Evolutionary conservation across 257 asterid species (phyloP).

Genomic region (Apocynum venetum): DNA sequence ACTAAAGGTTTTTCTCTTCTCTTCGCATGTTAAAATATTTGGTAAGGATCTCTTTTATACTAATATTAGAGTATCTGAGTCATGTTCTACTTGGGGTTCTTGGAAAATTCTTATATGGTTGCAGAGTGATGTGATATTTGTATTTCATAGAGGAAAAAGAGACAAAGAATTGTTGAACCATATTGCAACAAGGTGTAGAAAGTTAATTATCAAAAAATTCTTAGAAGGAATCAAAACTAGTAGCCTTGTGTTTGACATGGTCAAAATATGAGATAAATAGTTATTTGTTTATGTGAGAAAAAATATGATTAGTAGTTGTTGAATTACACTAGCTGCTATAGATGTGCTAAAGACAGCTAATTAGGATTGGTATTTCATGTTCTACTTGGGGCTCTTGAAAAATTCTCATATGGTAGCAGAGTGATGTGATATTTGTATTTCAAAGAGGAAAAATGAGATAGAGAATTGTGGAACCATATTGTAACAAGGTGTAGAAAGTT

Average conservation of each 20-base stretch:
- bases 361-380: not conserved
- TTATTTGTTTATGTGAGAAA: too few relatives aligned
- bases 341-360: too few relatives aligned
- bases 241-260: too few relatives aligned
- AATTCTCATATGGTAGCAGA: not conserved
- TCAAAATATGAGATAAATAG: too few relatives aligned
- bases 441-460: not conserved
- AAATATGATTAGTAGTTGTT: too few relatives aligned
- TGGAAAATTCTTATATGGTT: not conserved
- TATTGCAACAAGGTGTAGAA: not conserved
- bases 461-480: not conserved
- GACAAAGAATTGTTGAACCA: not conserved
- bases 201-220: not conserved
- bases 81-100: not conserved
- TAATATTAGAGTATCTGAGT: not conserved
- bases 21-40: conserved; percentile 62
- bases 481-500: not conserved
- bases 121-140: not conserved
- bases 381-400: not conserved
- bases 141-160: not conserved
- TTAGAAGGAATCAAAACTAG: too few relatives aligned
- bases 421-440: not conserved
- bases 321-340: too few relatives aligned
- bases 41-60: conserved; percentile 43
- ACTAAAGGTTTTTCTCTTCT: conserved; percentile 71